phyloP scores from a whole-genome alignment of 2,329 filamentous ascomycete species.

The Thelonectria discophora region DNA sequence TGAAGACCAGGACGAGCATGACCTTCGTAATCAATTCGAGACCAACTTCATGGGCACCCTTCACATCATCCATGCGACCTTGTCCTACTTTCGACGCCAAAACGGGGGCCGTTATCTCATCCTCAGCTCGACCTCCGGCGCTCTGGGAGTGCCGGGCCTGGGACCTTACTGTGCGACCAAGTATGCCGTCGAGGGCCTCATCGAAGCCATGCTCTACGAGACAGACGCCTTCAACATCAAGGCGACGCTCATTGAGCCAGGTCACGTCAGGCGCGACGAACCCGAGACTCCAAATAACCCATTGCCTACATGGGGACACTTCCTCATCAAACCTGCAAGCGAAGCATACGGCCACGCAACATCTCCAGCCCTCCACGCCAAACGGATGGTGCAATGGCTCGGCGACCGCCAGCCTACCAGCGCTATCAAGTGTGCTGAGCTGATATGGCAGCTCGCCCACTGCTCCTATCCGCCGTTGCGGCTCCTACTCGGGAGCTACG shows the following conservation, averaged over 20 bases:
- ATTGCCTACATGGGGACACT: conserved; percentile 87
- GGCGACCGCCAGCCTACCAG: conserved; percentile 92
- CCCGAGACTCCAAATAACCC: conserved; percentile 60
- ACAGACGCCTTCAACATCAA: conserved; percentile 92
- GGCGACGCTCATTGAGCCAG: conserved; percentile 90
- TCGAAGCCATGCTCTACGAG: conserved; percentile 97
- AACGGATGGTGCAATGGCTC: conserved; percentile 93
- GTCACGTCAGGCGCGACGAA: conserved; percentile 87
- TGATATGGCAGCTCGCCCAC: conserved; percentile 94
- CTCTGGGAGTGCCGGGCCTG: conserved; percentile 90
- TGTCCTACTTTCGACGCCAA: conserved; percentile 86
- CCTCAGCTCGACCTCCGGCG: conserved; percentile 91
- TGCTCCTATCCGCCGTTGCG: conserved; percentile 92
- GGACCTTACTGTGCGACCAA: conserved; percentile 97
- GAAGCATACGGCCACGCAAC: conserved; percentile 81
- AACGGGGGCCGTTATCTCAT: conserved; percentile 85
- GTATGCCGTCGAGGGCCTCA: conserved; percentile 93
- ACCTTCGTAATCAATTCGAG: conserved; percentile 95
- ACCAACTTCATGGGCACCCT: conserved; percentile 97
- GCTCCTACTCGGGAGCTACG: conserved; percentile 89
- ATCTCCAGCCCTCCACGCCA: conserved; percentile 86
- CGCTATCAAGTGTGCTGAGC: conserved; percentile 89
- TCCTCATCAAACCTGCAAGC: conserved; percentile 86
- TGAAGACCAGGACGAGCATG: conserved; percentile 95
- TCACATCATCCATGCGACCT: conserved; percentile 87